phyloP scores from a whole-genome alignment of 2,329 filamentous ascomycete species.

The Coniosporium tulheliwenetii region DNA sequence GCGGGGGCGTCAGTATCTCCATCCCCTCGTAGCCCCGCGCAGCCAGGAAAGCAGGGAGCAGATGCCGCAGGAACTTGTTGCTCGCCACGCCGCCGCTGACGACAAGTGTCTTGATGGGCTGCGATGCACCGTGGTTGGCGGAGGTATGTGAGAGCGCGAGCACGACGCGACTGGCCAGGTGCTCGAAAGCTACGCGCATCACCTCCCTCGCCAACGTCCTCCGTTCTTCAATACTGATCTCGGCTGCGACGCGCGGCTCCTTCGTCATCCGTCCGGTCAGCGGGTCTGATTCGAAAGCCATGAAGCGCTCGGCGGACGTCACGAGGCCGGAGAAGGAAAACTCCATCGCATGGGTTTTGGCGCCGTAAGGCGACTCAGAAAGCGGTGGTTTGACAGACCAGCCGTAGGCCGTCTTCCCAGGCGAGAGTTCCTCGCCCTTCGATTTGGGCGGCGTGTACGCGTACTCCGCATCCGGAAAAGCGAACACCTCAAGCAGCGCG shows the following conservation, averaged over 20 bases:
- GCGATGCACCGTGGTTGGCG: not conserved
- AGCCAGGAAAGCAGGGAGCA: constrained; percentile 42
- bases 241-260: constrained; percentile 13
- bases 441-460: constrained; percentile 42
- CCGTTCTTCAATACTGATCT: constrained; percentile 44
- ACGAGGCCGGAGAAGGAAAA: constrained; percentile 65
- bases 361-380: constrained; percentile 29
- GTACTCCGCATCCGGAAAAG: constrained; percentile 44
- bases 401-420: constrained; percentile 32
- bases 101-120: constrained; percentile 48
- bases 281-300: constrained; percentile 21
- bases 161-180: constrained; percentile 61
- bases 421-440: constrained; percentile 42
- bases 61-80: constrained; percentile 60
- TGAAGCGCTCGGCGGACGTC: constrained; percentile 45
- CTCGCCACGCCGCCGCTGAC: constrained; percentile 83
- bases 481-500: constrained; percentile 61
- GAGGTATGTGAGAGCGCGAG: constrained; percentile 40
- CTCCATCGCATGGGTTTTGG: constrained; percentile 31
- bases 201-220: constrained; percentile 52
- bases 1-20: constrained; percentile 57
- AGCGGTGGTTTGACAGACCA: constrained; percentile 62
- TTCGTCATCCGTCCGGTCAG: constrained; percentile 13
- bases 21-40: constrained; percentile 49
- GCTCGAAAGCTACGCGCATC: constrained; percentile 76